phyloP scores from a whole-genome alignment of 768 basidiomycete species.

The Suillus spraguei region DNA sequence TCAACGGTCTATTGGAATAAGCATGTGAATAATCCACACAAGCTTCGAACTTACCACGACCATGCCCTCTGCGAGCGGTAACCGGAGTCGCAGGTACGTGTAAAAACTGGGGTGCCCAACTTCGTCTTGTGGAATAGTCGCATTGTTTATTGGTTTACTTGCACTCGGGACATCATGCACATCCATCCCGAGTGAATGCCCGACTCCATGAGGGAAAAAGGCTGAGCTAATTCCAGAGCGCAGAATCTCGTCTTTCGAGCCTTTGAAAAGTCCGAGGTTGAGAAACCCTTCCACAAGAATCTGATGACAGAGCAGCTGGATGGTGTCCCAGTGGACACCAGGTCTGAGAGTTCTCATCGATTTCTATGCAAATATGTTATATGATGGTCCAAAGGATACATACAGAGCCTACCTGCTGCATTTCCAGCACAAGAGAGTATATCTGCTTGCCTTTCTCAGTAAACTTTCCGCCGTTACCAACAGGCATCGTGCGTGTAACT shows the following conservation, averaged over 20 bases:
- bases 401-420: conserved; percentile 71
- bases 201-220: conserved; percentile 94
- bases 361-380: conserved; percentile 41
- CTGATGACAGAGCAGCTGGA: conserved; percentile 84
- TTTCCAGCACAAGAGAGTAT: conserved; percentile 84
- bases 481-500: conserved; percentile 83
- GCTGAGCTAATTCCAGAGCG: conserved; percentile 76
- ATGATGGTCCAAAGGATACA: neutral
- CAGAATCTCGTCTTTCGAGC: conserved; percentile 69
- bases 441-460: conserved; percentile 79
- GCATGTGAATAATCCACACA: conserved; percentile 8
- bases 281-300: conserved; percentile 84
- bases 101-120: conserved; percentile 69
- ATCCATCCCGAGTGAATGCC: conserved; percentile 91
- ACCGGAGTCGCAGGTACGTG: conserved; percentile 74
- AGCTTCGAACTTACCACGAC: conserved; percentile 67
- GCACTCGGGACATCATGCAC: conserved; percentile 90
- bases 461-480: conserved; percentile 94
- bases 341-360: conserved; percentile 72
- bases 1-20: conserved; percentile 73
- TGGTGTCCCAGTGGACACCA: conserved; percentile 87
- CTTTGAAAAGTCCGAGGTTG: conserved; percentile 83
- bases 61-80: conserved; percentile 77
- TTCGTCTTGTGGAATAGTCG: conserved; percentile 43
- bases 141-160: conserved; percentile 68